Conservation (phyloP, 345 rosid genomes). For the Abelmoschus esculentus region DNA sequence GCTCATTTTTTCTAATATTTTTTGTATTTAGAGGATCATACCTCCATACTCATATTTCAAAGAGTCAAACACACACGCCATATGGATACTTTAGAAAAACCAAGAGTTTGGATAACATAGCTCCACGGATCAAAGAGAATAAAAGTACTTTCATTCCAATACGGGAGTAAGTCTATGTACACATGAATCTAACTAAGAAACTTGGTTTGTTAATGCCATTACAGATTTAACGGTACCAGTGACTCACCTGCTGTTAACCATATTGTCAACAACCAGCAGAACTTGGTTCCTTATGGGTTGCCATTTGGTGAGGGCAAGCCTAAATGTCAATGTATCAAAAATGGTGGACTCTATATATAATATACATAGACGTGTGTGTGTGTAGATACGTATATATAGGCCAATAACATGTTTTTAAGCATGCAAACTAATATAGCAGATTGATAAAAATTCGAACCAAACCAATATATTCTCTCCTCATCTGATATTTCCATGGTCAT, state of each 20-base stretch:
- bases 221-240: neutral
- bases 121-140: neutral
- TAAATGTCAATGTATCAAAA: too few species aligned
- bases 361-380: too few species aligned
- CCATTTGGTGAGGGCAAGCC: too few species aligned
- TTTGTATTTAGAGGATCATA: neutral
- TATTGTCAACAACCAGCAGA: neutral
- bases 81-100: neutral
- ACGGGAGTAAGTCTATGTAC: neutral
- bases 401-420: neutral
- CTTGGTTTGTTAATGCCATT: neutral
- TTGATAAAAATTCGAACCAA: neutral
- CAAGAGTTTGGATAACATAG: neutral
- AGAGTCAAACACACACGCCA: neutral
- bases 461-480: neutral
- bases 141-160: neutral
- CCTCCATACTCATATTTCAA: neutral
- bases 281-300: neutral
- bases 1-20: neutral
- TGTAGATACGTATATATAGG: neutral
- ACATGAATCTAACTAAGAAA: neutral
- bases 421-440: neutral
- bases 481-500: too few species aligned
- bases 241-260: neutral
- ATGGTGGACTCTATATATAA: too few species aligned